phyloP scores from a whole-genome alignment of 306 rosid species.

The Cucumis sativus region DNA sequence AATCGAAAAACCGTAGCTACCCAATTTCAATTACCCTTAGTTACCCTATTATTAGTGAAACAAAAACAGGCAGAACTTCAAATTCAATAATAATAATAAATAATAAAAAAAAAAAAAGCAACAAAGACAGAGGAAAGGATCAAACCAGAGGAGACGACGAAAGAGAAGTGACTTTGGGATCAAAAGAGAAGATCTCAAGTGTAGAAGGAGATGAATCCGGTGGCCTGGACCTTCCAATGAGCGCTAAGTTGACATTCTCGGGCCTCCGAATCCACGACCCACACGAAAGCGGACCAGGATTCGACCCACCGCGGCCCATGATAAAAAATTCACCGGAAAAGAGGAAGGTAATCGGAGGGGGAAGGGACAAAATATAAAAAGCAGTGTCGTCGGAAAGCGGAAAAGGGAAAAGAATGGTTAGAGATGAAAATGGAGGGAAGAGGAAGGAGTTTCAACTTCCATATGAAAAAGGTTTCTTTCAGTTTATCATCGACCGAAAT shows the following conservation, averaged over 20 bases:
- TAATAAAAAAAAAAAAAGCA: not conserved
- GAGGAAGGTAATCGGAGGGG: not conserved
- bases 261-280: conserved; percentile 95
- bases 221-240: conserved; percentile 50
- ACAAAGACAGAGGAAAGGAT: conserved; percentile 1
- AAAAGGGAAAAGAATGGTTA: not conserved
- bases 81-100: not conserved
- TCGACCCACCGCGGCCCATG: conserved; percentile 46
- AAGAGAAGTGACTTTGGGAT: conserved; percentile 50
- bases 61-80: not conserved
- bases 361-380: not conserved
- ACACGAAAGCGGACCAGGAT: conserved; percentile 56
- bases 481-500: not conserved
- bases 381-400: not conserved
- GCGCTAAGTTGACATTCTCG: conserved; percentile 44
- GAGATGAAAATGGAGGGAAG: conserved; percentile 1
- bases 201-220: conserved; percentile 43
- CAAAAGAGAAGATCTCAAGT: conserved; percentile 63
- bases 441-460: not conserved
- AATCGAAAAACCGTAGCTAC: not conserved
- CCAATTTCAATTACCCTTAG: not conserved
- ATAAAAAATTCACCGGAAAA: not conserved
- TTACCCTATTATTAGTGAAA: not conserved
- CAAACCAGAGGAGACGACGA: conserved; percentile 63
- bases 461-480: not conserved